These are phyloP conservation scores for Neurospora tetrasperma DNA, from an alignment of 495 filamentous ascomycete genomes.

Conservation along the genomic window DNA sequence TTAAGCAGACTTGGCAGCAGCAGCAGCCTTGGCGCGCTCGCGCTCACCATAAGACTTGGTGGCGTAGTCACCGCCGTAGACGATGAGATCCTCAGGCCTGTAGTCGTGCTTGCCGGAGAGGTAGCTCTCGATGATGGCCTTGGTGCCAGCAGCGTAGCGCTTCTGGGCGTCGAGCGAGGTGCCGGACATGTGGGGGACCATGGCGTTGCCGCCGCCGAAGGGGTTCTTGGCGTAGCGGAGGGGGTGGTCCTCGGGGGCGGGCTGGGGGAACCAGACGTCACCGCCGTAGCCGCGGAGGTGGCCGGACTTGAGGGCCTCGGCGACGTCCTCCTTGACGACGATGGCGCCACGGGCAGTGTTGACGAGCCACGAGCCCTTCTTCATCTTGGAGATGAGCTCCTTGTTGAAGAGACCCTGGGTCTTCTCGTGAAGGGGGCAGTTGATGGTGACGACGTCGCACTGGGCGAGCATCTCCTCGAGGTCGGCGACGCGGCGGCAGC, in stretches of 20 bases:
- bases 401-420: conserved; percentile 96
- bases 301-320: conserved; percentile 81
- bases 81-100: conserved; percentile 82
- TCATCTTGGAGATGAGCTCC: conserved; percentile 99
- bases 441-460: conserved; percentile 98
- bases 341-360: conserved; percentile 99
- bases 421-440: conserved; percentile 98
- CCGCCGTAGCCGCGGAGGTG: conserved; percentile 96
- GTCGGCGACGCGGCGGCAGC: conserved; percentile 73
- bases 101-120: conserved; percentile 81
- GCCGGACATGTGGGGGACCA: conserved; percentile 97
- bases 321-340: conserved; percentile 98
- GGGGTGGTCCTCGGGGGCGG: conserved; percentile 86
- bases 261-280: conserved; percentile 77
- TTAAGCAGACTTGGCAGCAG: neutral
- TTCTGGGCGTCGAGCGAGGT: conserved; percentile 96
- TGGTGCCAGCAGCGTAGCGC: conserved; percentile 82
- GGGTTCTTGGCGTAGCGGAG: conserved; percentile 90
- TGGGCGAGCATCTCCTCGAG: conserved; percentile 93
- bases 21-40: conserved; percentile 14
- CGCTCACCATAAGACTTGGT: conserved; percentile 92
- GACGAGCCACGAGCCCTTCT: conserved; percentile 90
- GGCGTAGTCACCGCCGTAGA: conserved; percentile 83
- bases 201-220: conserved; percentile 94
- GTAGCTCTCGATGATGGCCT: conserved; percentile 85